Conservation (phyloP, 495 filamentous ascomycete species). For the Trypethelium eluteriae region DNA sequence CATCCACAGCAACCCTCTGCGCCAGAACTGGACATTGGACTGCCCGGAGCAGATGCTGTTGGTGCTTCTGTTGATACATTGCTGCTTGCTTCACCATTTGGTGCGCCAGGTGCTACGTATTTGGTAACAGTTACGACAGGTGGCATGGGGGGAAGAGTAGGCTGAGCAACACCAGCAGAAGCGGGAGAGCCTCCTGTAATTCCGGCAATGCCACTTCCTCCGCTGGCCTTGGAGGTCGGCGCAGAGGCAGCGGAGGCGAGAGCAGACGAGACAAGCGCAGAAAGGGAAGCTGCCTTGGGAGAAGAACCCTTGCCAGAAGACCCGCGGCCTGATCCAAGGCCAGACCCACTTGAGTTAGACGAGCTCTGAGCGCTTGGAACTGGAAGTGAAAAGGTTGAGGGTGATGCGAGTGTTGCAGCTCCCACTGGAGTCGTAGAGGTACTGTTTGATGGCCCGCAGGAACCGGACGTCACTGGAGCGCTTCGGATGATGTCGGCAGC, state of each 20-base stretch:
- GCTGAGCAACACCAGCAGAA: neutral
- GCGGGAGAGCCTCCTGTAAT: neutral
- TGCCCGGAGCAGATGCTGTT: neutral
- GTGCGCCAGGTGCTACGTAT: neutral
- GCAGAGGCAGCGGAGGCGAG: neutral
- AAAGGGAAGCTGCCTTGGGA: neutral
- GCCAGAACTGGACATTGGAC: neutral
- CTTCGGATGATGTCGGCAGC: conserved; percentile 18
- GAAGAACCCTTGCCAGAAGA: neutral
- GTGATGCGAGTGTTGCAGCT: neutral
- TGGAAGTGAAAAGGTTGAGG: neutral
- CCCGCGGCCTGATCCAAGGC: too few relatives aligned
- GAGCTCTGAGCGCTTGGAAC: neutral
- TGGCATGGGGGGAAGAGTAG: neutral
- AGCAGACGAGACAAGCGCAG: neutral
- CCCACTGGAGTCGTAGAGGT: neutral
- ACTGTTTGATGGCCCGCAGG: neutral
- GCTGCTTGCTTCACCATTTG: neutral
- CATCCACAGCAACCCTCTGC: neutral
- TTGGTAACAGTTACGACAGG: conserved; percentile 1
- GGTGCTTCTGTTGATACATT: neutral
- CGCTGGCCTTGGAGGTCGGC: neutral
- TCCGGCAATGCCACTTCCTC: neutral
- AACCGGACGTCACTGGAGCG: neutral
- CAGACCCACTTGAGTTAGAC: too few relatives aligned